phyloP scores from a whole-genome alignment of 2,329 filamentous ascomycete species.

The Fusarium pininemorale region DNA sequence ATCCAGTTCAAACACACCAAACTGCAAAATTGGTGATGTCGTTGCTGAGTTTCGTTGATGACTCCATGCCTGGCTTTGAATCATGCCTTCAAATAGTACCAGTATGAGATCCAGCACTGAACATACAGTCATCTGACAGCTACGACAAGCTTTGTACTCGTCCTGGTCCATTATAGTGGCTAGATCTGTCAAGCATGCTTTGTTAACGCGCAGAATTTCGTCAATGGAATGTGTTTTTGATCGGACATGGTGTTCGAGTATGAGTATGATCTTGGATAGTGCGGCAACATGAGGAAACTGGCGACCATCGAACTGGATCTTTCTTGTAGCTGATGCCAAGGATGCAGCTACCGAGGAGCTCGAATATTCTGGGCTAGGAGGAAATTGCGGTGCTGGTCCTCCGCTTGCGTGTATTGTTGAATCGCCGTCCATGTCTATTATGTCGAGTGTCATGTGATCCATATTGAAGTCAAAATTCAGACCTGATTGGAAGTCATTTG shows the following conservation, averaged over 20 bases:
- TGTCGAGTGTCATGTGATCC: not conserved
- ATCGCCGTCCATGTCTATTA: not conserved
- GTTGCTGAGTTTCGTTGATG: not conserved
- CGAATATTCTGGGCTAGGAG: not conserved
- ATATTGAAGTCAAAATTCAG: not conserved
- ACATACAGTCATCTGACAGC: not conserved
- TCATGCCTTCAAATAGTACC: not conserved
- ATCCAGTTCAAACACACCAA: not conserved
- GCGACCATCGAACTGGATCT: not conserved
- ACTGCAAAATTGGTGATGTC: not conserved
- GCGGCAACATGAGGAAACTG: not conserved
- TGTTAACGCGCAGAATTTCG: not conserved
- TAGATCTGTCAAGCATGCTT: not conserved
- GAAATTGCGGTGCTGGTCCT: not conserved
- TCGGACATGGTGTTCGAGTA: not conserved
- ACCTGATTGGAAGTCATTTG: not conserved
- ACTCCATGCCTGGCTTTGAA: not conserved
- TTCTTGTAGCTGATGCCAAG: not conserved
- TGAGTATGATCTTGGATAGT: not conserved
- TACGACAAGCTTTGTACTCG: not conserved
- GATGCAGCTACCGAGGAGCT: not conserved
- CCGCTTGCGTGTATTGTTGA: not conserved
- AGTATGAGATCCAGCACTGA: not conserved
- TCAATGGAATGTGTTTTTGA: not conserved
- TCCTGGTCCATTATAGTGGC: not conserved